Conservation (phyloP, 1,284 basidiomycete species). For the Heimioporus retisporus region DNA sequence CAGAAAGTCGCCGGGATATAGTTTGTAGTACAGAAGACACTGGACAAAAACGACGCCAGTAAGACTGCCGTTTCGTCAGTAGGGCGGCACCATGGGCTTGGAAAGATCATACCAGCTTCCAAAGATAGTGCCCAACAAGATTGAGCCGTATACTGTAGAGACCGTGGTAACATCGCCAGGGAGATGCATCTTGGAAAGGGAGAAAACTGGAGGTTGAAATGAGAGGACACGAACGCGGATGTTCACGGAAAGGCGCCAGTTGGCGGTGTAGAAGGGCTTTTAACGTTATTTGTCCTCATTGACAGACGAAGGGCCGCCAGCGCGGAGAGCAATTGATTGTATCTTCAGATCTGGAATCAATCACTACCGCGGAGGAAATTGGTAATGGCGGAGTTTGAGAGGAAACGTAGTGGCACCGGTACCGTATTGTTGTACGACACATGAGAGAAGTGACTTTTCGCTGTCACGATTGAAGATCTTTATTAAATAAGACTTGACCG, state of each 20-base stretch:
- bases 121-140: slow-evolving; percentile 42
- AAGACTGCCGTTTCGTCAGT: slow-evolving; percentile 43
- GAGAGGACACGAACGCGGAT: slow-evolving; percentile 41
- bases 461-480: too few relatives aligned
- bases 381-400: too few relatives aligned
- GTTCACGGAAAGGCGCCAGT: slow-evolving; percentile 29
- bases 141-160: slow-evolving; percentile 42
- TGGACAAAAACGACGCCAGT: slow-evolving; percentile 59
- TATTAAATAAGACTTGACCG: too few relatives aligned
- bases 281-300: slow-evolving; percentile 47
- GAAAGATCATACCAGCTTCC: slow-evolving; percentile 33
- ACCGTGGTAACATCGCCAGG: slow-evolving; percentile 44
- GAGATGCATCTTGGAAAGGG: slow-evolving; percentile 29
- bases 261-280: slow-evolving; percentile 27
- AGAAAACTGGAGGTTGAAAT: slow-evolving; percentile 18
- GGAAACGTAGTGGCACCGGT: too few relatives aligned
- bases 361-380: too few relatives aligned
- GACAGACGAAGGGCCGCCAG: slow-evolving; percentile 12
- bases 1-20: slow-evolving; percentile 49
- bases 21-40: slow-evolving; percentile 54
- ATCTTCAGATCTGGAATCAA: too few relatives aligned
- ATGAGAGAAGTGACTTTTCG: too few relatives aligned
- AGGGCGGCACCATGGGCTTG: neutral
- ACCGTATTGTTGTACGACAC: too few relatives aligned
- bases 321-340: too few relatives aligned